Evolutionary conservation across 768 basidiomycete species (phyloP), one percentile per base, ranked within the genome.

Genomic region (Trametes villosa): DNA sequence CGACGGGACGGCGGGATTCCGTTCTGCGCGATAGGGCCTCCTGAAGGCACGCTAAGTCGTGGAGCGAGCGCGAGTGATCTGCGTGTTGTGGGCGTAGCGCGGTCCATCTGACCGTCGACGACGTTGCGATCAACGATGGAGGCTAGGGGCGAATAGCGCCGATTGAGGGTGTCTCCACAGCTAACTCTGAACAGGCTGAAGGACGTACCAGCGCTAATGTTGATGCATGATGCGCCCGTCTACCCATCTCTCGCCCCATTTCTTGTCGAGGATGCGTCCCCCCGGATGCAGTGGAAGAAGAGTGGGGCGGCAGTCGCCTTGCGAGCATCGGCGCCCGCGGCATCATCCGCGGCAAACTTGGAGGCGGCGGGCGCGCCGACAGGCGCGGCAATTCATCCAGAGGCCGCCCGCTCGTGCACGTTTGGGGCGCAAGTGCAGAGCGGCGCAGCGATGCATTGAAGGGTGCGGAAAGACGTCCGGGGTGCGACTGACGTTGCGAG

Each of bases 391-490:
- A 44, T 44, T 29, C 45, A 29, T 46, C 8, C 15, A 17, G 20
- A 4, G 22, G 20, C 22, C 34, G 20, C 20, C 33, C 20, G 49
- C 49, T 50, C 49, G n/a, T n/a, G n/a, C n/a, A 50, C 49, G 49
- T 51, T 38, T 51, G 50, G 50, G 50, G 50, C 20, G 13, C 50
- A 38, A 33, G 26, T 24, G 22, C 44, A 26, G 22, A 26, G 22
- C 24, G 44, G 13, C 24, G 34, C 33, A 12, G 9, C 54, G 34
- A 47, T 18, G 56, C 31, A 58, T 29, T 36, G 15, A 42, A 44
- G 42, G 49, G 48, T 45, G 17, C 58, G 50, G 44, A 59, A 13
- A 40, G 9, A 27, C 50, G 30, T 13, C 50, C 49, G 58, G 31
- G 48, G 49, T 56, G 20, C 34, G 29, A 18, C 47, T 49, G 55